Conservation (phyloP, 371 early-diverging fungal genomes). For the Mucor indicus region DNA sequence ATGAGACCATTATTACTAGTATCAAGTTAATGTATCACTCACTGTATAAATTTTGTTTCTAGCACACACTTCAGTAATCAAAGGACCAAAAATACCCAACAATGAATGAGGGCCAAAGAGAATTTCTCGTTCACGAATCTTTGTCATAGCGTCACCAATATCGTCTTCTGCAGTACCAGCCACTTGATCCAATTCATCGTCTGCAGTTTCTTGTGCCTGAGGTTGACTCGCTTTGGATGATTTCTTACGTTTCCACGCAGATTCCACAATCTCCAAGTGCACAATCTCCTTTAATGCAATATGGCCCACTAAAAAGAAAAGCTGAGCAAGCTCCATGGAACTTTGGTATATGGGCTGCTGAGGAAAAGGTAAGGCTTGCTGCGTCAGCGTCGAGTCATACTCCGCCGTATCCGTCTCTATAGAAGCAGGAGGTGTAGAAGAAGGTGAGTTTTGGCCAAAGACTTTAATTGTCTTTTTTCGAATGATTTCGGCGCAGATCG, state of each 20-base stretch:
- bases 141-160: constrained; percentile 81
- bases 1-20: no score
- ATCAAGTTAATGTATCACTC: constrained; percentile 31
- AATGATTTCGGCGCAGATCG: constrained; percentile 73
- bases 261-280: constrained; percentile 75
- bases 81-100: constrained; percentile 76
- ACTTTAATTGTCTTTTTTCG: constrained; percentile 56
- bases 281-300: constrained; percentile 94
- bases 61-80: constrained; percentile 78
- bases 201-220: constrained; percentile 16
- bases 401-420: constrained; percentile 15
- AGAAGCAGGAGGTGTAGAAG: not conserved
- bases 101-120: constrained; percentile 77
- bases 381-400: constrained; percentile 31
- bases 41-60: constrained; percentile 79
- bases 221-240: constrained; percentile 21
- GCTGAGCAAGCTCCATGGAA: constrained; percentile 74
- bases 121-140: constrained; percentile 89
- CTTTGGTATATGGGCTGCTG: constrained; percentile 43
- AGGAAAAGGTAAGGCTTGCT: constrained; percentile 18
- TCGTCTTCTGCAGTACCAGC: constrained; percentile 87
- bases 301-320: constrained; percentile 92
- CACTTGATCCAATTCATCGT: constrained; percentile 87
- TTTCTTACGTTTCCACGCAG: constrained; percentile 26
- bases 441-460: constrained; percentile 27